These are phyloP conservation scores for Rhizopus delemar DNA, from an alignment of 371 early-diverging fungal genomes.

Conservation along the genomic window DNA sequence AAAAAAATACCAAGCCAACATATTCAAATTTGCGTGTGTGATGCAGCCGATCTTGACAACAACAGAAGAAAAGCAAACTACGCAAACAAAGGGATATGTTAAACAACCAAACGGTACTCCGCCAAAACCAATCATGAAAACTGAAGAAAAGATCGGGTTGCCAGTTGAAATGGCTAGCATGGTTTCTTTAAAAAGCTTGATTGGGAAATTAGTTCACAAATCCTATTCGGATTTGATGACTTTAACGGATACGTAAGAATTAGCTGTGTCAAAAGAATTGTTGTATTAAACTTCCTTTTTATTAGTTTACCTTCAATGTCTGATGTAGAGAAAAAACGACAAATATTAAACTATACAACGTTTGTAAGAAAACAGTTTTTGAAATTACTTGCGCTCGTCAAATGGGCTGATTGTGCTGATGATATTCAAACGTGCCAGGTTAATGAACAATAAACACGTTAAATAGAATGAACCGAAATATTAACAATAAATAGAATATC, in stretches of 20 bases:
- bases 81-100: constrained; percentile 13
- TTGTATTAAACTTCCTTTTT: neutral
- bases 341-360: constrained; percentile 60
- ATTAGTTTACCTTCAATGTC: constrained; percentile 60
- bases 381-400: constrained; percentile 67
- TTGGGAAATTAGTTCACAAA: constrained; percentile 60
- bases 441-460: neutral
- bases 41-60: constrained; percentile 22
- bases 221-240: constrained; percentile 59
- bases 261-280: neutral
- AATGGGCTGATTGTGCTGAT: constrained; percentile 72
- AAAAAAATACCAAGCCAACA: constrained; percentile 1
- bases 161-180: constrained; percentile 59
- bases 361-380: constrained; percentile 63
- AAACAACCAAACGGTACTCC: constrained; percentile 12
- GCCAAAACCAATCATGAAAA: neutral
- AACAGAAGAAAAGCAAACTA: constrained; percentile 9
- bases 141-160: constrained; percentile 33
- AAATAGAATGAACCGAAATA: neutral
- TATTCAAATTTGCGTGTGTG: constrained; percentile 7
- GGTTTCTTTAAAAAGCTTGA: constrained; percentile 58
- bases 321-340: constrained; percentile 59
- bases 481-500: constrained; percentile 49
- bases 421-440: constrained; percentile 79
- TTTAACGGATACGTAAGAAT: constrained; percentile 56